These are phyloP conservation scores for Dujonia santamariae DNA, from an alignment of 1,139 yeast genomes.

Conservation along the genomic window DNA sequence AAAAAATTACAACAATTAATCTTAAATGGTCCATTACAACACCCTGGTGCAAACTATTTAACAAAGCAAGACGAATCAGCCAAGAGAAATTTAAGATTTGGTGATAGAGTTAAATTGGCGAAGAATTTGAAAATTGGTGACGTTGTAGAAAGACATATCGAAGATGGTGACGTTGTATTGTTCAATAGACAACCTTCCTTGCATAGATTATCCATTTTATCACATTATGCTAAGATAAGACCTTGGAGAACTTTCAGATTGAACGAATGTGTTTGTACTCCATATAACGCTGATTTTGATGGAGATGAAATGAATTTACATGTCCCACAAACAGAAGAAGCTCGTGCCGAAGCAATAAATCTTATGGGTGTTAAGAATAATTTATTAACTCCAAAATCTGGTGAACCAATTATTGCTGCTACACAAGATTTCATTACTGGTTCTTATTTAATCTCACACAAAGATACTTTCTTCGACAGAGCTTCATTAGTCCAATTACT, in stretches of 20 bases:
- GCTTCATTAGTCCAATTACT: conserved; percentile 79
- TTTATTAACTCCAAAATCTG: conserved; percentile 91
- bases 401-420: conserved; percentile 99
- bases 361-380: conserved; percentile 98
- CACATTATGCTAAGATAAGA: conserved; percentile 92
- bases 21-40: conserved; percentile 79
- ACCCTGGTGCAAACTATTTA: conserved; percentile 96
- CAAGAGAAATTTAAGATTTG: conserved; percentile 85
- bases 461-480: conserved; percentile 89
- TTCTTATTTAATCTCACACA: conserved; percentile 85
- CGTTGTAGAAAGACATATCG: conserved; percentile 94
- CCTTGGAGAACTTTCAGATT: conserved; percentile 98
- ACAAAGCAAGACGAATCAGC: conserved; percentile 80
- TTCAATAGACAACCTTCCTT: conserved; percentile 98
- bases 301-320: conserved; percentile 99
- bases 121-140: conserved; percentile 80
- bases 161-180: conserved; percentile 93
- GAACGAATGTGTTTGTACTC: conserved; percentile 99
- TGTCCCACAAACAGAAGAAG: conserved; percentile 99
- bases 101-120: conserved; percentile 79
- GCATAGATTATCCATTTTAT: conserved; percentile 88
- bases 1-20: conserved; percentile 72
- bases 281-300: conserved; percentile 98
- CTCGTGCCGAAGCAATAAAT: conserved; percentile 95
- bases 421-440: conserved; percentile 99